Base-by-base conservation (phyloP, 2,329 filamentous ascomycete species). In the Talaromyces amestolkiae region DNA sequence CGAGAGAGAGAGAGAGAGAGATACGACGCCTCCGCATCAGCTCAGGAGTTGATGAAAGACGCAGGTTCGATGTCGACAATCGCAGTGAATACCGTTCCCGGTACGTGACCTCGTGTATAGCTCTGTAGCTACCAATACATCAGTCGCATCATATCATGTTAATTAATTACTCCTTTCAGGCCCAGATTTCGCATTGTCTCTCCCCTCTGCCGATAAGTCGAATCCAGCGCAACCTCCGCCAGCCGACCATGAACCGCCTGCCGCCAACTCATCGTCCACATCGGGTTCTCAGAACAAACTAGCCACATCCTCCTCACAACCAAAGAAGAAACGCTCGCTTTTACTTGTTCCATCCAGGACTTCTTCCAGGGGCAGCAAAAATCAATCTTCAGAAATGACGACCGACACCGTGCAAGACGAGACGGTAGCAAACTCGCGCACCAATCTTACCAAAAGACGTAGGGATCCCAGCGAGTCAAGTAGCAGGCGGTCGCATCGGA, bases 401-500 rank as follows among this genome's bases (percentile, higher is more conserved):
- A 74, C 74, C 59, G 76, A 79, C 37, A 66, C 68, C n/a, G 67
- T 70, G 41, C 70, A 73, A 33, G 74, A 78, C 66, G 75, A 74
- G 74, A 86, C 88, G 71, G 84, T 85, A 70, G 84, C 84, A 66
- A 83, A 84, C 70, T 91, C 89, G 58, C 89, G 87, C 77, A 87
- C 83, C 70, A 91, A 88, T 78, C 86, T 89, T 71, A 78, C 87
- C 64, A 87, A 84, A 68, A 82, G 85, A 69, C 84, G 85, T 72
- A 83, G 87, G 72, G 90, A 90, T 79, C 86, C 87, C 71, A 91
- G 88, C 78, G 84, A 86, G 68, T 87, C 86, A 70, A 91, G 87
- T 79, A 87, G 78, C 67, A 75, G 75, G 68, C 72, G 75, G 65
- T 78, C 77, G 64, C 79, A 76, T 69, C 75, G 75, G 65, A 63